These are phyloP conservation scores for Gossypium thurberi DNA, from an alignment of 345 rosid genomes.

Conservation along the genomic window DNA sequence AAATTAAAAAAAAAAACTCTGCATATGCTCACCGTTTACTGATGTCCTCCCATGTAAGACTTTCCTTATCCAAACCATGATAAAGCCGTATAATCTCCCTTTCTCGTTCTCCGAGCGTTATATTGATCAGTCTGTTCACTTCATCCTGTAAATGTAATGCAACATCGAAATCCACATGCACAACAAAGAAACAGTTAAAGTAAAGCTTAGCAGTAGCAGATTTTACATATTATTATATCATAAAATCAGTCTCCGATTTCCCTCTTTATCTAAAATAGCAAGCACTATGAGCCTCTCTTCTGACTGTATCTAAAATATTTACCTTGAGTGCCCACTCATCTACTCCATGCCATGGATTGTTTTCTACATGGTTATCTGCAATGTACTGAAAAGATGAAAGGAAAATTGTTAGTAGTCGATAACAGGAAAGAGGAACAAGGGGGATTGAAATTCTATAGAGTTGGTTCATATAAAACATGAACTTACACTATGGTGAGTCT, in stretches of 20 bases:
- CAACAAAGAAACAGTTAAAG: too few species aligned
- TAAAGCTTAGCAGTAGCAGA: neutral
- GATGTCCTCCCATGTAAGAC: constrained; percentile 97
- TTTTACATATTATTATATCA: neutral
- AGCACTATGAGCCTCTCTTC: neutral
- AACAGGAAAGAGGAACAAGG: neutral
- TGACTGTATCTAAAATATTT: neutral
- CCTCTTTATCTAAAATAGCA: neutral
- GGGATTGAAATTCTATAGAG: neutral
- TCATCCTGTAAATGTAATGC: constrained; percentile 56
- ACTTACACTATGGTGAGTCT: constrained; percentile 86
- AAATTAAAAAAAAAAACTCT: neutral
- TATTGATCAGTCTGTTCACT: constrained; percentile 60
- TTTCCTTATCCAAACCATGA: constrained; percentile 67
- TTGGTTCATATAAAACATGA: constrained; percentile 10
- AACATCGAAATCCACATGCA: neutral
- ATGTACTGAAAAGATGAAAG: constrained; percentile 45
- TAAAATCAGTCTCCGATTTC: neutral
- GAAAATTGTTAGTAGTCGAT: constrained; percentile 2
- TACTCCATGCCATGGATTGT: constrained; percentile 82
- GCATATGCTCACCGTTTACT: constrained; percentile 69
- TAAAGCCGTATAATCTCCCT: constrained; percentile 79
- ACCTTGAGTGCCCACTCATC: constrained; percentile 91
- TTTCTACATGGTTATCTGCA: constrained; percentile 65
- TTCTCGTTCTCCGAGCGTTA: constrained; percentile 62